Evolutionary conservation across 2,329 filamentous ascomycete genomes (phyloP), one percentile per base, ranked within the genome.

Genomic region (Pseudogymnoascus sp.): DNA sequence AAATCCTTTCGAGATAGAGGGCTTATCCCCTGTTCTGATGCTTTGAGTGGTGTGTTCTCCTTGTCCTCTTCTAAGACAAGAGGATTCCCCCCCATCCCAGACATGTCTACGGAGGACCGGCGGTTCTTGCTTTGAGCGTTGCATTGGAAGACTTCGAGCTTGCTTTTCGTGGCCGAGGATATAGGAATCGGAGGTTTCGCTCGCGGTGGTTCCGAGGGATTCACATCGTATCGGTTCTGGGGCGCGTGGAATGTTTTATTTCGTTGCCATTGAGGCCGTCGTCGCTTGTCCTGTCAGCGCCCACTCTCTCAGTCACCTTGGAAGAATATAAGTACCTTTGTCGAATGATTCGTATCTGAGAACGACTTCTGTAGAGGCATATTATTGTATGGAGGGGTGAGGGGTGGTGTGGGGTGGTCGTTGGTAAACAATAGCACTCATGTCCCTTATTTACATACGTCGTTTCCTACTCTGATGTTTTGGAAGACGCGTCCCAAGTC

Each of bases 141-240:
- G 66, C 85, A 87, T 63, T 83, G 82, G 70, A 83, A 84, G 33
- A 76, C 75, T 64, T 80, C 82, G 33, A 88, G 77, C 69, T 87
- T 88, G 66, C 77, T 83, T 70, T 83, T 87, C 10, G 85, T 86
- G 7, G 77, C 77, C 33, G 83, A 78, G 40, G 85, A 87, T 31
- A 75, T 64, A 37, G 70, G 69, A 29, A 72, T 35, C 1, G 69
- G 68, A 11, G 68, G 70, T 59, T 71, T 71, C 23, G 19, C 69
- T 59, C 69, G 68, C 13, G 70, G 44, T 35, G 68, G 69, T 56
- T 69, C 73, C 5, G 65, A 50, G n/a, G 60, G 61, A 11, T 29
- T 29, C 53, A 35, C 17, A 62, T 62, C 59, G 19, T 61, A 21
- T 26, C 26, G 59, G 65, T 37, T 9, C 37, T 37, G 40, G 66